Conservation (phyloP, 2,329 filamentous ascomycete genomes). For the Paraphaeosphaeria minitans region DNA sequence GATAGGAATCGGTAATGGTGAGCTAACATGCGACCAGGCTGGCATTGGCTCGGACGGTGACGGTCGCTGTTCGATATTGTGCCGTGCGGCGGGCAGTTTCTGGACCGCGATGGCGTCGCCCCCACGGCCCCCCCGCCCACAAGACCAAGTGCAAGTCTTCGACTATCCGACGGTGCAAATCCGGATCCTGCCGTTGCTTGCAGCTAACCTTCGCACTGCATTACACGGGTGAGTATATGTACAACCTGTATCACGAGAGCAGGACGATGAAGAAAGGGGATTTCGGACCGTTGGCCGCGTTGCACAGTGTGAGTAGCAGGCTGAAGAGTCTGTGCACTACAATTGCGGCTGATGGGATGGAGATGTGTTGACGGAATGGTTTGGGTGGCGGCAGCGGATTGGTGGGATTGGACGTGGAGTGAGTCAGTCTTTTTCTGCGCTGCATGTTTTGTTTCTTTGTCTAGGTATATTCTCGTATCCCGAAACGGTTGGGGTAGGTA, state of each 20-base stretch:
- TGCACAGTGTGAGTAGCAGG: conserved; percentile 60
- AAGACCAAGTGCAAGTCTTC: conserved; percentile 52
- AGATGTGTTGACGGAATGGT: conserved; percentile 59
- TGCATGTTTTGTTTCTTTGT: background rate
- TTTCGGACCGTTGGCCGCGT: conserved; percentile 55
- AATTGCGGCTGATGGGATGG: conserved; percentile 59
- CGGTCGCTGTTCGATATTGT: conserved; percentile 58
- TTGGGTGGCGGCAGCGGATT: conserved; percentile 60
- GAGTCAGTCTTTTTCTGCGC: conserved; percentile 2
- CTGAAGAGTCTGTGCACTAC: conserved; percentile 61
- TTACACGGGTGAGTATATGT: conserved; percentile 57
- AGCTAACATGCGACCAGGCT: conserved; percentile 31
- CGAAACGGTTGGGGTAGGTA: background rate
- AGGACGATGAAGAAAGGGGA: conserved; percentile 57
- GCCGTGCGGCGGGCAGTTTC: conserved; percentile 57
- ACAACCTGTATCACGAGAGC: conserved; percentile 54
- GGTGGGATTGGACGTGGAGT: conserved; percentile 57
- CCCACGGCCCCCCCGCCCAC: conserved; percentile 37
- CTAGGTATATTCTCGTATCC: background rate
- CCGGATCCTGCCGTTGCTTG: conserved; percentile 58
- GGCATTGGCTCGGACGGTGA: conserved; percentile 59
- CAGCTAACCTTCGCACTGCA: conserved; percentile 58
- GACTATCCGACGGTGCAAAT: conserved; percentile 62
- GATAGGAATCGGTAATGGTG: background rate
- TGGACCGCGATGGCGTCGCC: conserved; percentile 52